Evolutionary conservation across 2,329 filamentous ascomycete genomes (phyloP), one percentile per base, ranked within the genome.

Genomic region (Samsoniella hepiali): DNA sequence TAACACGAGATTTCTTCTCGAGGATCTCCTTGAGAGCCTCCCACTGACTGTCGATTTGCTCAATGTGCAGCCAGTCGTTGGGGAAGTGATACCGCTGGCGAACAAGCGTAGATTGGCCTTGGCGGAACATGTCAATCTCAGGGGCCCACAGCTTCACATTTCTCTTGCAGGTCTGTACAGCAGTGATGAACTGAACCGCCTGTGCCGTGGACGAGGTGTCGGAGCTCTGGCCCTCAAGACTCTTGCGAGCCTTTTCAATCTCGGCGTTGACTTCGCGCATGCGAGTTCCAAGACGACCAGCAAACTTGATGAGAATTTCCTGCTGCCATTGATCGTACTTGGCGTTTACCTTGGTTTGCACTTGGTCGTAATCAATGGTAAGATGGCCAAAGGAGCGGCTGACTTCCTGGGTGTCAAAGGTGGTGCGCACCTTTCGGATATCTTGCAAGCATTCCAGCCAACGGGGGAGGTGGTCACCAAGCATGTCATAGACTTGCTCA

Each of bases 261-360:
- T 98, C 94, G 13, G 90, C 88, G 70, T 95, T 93, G 4, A 97
- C 89, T 71, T 99, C 95, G 56, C 92, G 86, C 88, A 98, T 96
- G 57, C 93, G 91, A 67, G 87, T 90, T 54, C 93, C 92, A 53
- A 99, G 88, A 63, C 95, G 91, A 63, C 85, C 84, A 44, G 93
- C 95, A 76, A 99, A 99, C 74, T 97, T 97, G 69, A 91, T 86
- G 44, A 98, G 82, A 62, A 99, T 96, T 68, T 99, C 95, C 70
- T 97, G 92, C 75, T 99, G 95, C 95, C 96, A 99, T 75, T 98
- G 94, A 73, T 99, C 96, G 73, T 99, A 99, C 75, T 98, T 99
- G 70, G 93, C 92, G 71, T 98, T 99, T 75, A 99, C 95, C 77
- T 97, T 97, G 63, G 94, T 92, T 76, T 99, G 96, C 0, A 99